Evolutionary conservation across 495 filamentous ascomycete genomes (phyloP).

Genomic region (Aspergillus affinis): DNA sequence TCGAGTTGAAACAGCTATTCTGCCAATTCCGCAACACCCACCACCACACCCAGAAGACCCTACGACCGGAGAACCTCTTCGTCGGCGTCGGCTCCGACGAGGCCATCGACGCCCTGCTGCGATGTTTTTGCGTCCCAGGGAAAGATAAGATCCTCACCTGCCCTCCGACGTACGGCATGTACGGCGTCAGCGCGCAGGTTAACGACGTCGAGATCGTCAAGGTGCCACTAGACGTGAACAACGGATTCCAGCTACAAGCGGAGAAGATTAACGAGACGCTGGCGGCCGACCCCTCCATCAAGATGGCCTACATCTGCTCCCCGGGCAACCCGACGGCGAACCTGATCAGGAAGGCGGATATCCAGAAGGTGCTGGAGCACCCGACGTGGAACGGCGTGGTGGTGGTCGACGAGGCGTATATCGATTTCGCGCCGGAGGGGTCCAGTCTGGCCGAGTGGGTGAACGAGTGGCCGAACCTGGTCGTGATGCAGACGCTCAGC

Average conservation of each 20-base stretch:
- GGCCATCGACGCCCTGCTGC: constrained; percentile 88
- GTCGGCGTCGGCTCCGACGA: constrained; percentile 96
- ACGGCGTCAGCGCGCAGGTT: constrained; percentile 85
- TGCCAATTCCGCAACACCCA: constrained; percentile 88
- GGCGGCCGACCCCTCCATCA: constrained; percentile 65
- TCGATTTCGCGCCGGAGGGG: constrained; percentile 84
- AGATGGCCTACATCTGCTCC: constrained; percentile 87
- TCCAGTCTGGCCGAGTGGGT: constrained; percentile 92
- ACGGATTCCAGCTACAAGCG: constrained; percentile 69
- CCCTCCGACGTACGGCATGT: constrained; percentile 98
- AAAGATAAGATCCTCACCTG: constrained; percentile 88
- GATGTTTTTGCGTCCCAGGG: constrained; percentile 87
- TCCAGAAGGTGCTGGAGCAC: constrained; percentile 75
- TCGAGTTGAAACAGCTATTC: constrained; percentile 78
- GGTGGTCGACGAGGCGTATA: constrained; percentile 92
- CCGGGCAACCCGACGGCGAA: constrained; percentile 91
- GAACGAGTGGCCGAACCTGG: constrained; percentile 88
- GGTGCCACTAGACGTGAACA: constrained; percentile 65
- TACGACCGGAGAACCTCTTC: constrained; percentile 82
- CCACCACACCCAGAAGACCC: constrained; percentile 68
- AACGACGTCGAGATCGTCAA: constrained; percentile 88
- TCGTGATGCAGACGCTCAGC: constrained; percentile 95
- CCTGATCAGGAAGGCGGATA: constrained; percentile 71
- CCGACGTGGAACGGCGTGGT: constrained; percentile 94
- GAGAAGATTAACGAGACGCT: constrained; percentile 65